These are phyloP conservation scores for Trichoderma gamsii DNA, from an alignment of 495 filamentous ascomycete genomes.

Conservation along the genomic window DNA sequence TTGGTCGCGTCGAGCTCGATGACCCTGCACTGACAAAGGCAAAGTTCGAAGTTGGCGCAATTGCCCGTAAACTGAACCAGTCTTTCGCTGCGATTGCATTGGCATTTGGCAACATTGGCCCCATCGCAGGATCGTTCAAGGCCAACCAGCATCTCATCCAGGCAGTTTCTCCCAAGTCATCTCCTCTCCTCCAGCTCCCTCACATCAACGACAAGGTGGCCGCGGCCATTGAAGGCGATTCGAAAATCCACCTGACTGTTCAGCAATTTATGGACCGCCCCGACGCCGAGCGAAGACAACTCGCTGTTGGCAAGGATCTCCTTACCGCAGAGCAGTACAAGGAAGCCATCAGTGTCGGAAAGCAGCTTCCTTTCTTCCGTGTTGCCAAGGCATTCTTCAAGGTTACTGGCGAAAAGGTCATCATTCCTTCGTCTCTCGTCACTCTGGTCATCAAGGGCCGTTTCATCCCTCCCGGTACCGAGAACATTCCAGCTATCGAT, in stretches of 20 bases:
- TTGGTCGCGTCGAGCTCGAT: constrained; percentile 72
- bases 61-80: constrained; percentile 75
- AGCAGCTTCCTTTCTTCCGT: constrained; percentile 72
- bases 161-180: constrained; percentile 73
- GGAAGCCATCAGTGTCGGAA: constrained; percentile 65
- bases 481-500: constrained; percentile 64
- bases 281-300: constrained; percentile 62
- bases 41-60: constrained; percentile 73
- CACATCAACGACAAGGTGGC: constrained; percentile 73
- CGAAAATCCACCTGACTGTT: constrained; percentile 68
- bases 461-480: constrained; percentile 78
- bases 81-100: constrained; percentile 83
- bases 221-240: constrained; percentile 67
- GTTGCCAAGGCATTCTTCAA: constrained; percentile 98
- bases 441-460: constrained; percentile 94
- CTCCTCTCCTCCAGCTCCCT: constrained; percentile 88
- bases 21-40: constrained; percentile 67
- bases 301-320: constrained; percentile 63
- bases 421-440: constrained; percentile 89
- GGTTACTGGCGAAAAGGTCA: constrained; percentile 85
- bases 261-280: constrained; percentile 83
- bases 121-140: constrained; percentile 76
- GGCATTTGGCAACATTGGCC: constrained; percentile 75
- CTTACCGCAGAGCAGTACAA: constrained; percentile 71
- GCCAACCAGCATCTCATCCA: constrained; percentile 82